Base-by-base conservation (phyloP, 75 land plant genomes). In the Cryptomeria japonica region DNA sequence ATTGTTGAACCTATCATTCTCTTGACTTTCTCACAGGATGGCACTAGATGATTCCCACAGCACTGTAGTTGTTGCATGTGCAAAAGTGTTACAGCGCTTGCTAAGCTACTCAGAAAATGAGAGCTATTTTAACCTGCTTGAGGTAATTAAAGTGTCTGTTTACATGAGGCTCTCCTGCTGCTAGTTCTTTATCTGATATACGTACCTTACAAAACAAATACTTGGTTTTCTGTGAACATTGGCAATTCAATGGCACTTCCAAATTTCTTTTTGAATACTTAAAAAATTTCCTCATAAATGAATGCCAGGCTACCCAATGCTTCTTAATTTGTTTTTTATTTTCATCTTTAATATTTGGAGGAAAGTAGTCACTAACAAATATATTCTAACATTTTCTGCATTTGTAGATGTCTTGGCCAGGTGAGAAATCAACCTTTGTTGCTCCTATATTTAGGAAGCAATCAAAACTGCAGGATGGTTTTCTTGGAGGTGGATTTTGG, bases 1-100 rank as follows among this genome's bases (percentile, higher is more conserved):
- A 38, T 75, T 75, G 3, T 38, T 75, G 2, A 75, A 11, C n/a
- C 1, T 28, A 64, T 64, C 70, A 25, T 64, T 64, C 70, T 25
- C 70, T 64, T 25, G 28, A 75, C 37, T 13, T 75, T 34, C 77
- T 75, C 61, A 41, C 93, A 98, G 99, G 93, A 93, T 98, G 73
- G 96, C 93, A 31, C 90, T 98, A 89, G 99, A 98, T 91, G 99
- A 97, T 90, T 95, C 96, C 83, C 96, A 98, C 89, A 88, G 92
- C 34, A 93, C 96, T 88, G 97, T 95, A 1, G 93, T 97, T 88
- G 91, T 94, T 83, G 91, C 95, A 75, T 96, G 99, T 91, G 92
- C 93, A 36, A 95, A 92, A 88, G 97, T 92, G 46, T 93, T 97
- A 85, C 95, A 95, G 73, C 91, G 89, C 80, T 68, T 96, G 41